These are phyloP conservation scores for Diplodia sapinea DNA, from an alignment of 2,329 filamentous ascomycete genomes.

Conservation along the genomic window DNA sequence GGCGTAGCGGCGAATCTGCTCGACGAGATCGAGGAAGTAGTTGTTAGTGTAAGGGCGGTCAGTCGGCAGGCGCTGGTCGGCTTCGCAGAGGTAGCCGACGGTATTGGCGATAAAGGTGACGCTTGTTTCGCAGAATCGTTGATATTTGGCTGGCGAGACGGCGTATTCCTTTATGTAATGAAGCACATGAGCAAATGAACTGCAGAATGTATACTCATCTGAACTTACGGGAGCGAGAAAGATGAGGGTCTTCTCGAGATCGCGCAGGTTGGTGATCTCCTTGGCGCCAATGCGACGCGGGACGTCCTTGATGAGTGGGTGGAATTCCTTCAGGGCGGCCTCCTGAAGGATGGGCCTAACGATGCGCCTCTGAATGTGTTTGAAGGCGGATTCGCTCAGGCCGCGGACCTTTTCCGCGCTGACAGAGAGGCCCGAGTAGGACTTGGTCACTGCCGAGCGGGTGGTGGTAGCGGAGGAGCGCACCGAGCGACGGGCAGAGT, in stretches of 20 bases:
- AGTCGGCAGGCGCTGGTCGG: constrained; percentile 80
- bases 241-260: constrained; percentile 91
- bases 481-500: constrained; percentile 42
- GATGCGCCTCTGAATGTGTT: constrained; percentile 79
- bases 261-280: constrained; percentile 87
- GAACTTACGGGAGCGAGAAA: constrained; percentile 92
- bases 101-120: constrained; percentile 90
- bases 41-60: constrained; percentile 94
- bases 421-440: constrained; percentile 48
- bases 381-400: constrained; percentile 72
- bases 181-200: constrained; percentile 69
- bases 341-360: constrained; percentile 77
- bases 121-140: constrained; percentile 87
- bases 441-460: constrained; percentile 53
- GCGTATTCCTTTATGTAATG: constrained; percentile 73
- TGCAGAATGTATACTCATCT: constrained; percentile 51
- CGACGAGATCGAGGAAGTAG: constrained; percentile 95
- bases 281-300: constrained; percentile 80
- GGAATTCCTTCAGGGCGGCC: constrained; percentile 76
- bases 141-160: constrained; percentile 73
- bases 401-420: constrained; percentile 58
- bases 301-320: constrained; percentile 77
- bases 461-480: constrained; percentile 46
- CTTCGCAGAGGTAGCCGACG: constrained; percentile 82
- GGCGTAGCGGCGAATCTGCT: constrained; percentile 90